Base-by-base conservation (phyloP, 2,329 filamentous ascomycete species). In the Corniculantispora saksenae region DNA sequence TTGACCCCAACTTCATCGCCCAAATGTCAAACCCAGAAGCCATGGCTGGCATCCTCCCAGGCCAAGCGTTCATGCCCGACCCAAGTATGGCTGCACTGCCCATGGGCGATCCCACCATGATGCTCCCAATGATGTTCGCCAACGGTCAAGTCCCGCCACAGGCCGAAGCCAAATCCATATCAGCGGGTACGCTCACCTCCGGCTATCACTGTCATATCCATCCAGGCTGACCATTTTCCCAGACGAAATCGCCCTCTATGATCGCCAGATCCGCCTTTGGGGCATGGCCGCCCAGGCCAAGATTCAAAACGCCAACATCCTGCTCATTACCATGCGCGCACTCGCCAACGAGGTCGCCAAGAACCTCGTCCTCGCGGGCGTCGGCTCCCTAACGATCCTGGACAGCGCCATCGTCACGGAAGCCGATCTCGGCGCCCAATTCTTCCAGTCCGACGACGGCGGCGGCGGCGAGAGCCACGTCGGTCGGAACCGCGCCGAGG, bases 171-270 rank as follows among this genome's bases (percentile, higher is more conserved):
- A 72, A 70, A 19, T 70, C 69, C 15, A 72, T 79, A 69, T 78
- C 74, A 45, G 74, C 77, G 59, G 77, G 77, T 79, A 69, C 68
- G 69, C 66, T 23, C 45, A 23, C 43, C 8, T 56, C 59, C 23
- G 29, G 38, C 43, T 56, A 35, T 45, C 15, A 19, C 40, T 50
- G n/a, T 19, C 15, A 9, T 27, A 13, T 2, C 19, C 23, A 12
- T 3, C 29, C 23, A 1, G 21, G 13, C 53, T 57, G n/a, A 63
- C 43, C 23, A 32, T 23, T 9, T 19, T 15, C 12, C 15, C 66
- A 92, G 95, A 98, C 78, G 95, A 99, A 75, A 97, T 98, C 73
- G 95, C 94, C 17, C 88, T 98, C 7, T 99, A 99, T 76, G 95
- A 99, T 79, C 90, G 95, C 58, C 95, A 99, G 77, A 97, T 99